Evolutionary conservation across 208 protist species (phyloP).

Genomic region (Crithidia acanthocephali): DNA sequence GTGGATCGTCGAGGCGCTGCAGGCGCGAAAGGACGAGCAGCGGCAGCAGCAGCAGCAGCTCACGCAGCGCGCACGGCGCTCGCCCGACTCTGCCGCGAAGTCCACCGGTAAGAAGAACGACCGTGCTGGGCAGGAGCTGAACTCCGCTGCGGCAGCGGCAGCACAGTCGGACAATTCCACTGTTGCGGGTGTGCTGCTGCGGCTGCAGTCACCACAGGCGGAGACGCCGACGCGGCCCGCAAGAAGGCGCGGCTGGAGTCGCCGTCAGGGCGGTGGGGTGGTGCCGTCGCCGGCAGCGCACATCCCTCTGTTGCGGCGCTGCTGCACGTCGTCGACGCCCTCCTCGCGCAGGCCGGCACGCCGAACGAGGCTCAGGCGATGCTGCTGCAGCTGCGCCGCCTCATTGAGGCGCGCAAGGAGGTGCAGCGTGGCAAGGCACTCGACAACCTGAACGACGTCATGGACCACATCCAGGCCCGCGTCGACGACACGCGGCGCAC

Average conservation of each 20-base stretch:
- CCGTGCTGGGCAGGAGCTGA: not conserved
- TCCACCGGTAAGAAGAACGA: not conserved
- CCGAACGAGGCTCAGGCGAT: constrained; percentile 49
- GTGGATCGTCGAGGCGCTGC: constrained; percentile 78
- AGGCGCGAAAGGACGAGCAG: constrained; percentile 47
- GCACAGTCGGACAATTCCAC: constrained; percentile 4
- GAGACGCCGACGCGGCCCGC: constrained; percentile 5
- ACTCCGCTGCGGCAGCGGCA: not conserved
- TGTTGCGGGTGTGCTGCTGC: not conserved
- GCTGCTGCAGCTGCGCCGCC: constrained; percentile 60
- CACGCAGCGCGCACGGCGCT: constrained; percentile 17
- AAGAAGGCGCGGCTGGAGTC: constrained; percentile 44
- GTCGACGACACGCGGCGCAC: constrained; percentile 67
- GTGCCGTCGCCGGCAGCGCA: constrained; percentile 4
- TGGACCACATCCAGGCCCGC: constrained; percentile 63
- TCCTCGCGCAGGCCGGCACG: constrained; percentile 27
- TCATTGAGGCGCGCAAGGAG: constrained; percentile 66
- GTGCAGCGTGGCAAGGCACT: constrained; percentile 43
- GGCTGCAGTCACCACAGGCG: not conserved
- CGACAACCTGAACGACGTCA: constrained; percentile 50
- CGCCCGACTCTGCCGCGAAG: constrained; percentile 20
- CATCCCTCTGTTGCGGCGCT: constrained; percentile 32
- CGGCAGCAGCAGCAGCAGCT: constrained; percentile 26
- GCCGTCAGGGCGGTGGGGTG: constrained; percentile 3
- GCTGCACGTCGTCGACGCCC: constrained; percentile 45